Percentiles rank a stretch among this genome's conserved stretches.
phyloP scores from a whole-genome alignment of 2,329 filamentous ascomycete species.

The Sclerotinia subarctica region DNA sequence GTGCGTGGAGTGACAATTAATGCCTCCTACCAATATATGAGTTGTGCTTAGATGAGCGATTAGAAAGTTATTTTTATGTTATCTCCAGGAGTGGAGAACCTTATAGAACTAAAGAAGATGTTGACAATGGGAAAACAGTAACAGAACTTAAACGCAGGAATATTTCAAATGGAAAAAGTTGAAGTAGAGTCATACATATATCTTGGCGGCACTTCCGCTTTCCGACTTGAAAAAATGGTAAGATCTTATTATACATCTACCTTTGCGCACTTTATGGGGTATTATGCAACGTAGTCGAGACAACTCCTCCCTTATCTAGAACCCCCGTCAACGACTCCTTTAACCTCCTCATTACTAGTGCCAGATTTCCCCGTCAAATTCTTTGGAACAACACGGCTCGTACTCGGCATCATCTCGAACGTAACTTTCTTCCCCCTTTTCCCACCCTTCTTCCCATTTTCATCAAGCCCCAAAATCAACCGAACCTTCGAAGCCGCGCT shows the following conservation, averaged over 20 bases:
- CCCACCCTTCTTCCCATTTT: neutral
- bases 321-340: neutral
- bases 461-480: neutral
- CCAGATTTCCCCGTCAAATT: neutral
- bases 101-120: neutral
- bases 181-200: neutral
- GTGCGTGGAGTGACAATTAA: neutral
- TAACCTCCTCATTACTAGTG: neutral
- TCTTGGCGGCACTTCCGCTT: neutral
- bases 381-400: no score
- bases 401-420: neutral
- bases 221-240: neutral
- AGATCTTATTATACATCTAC: neutral
- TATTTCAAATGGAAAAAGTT: neutral
- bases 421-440: slow-evolving; percentile 13
- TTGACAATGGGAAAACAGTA: neutral
- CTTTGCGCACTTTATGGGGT: neutral
- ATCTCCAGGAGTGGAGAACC: neutral
- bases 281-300: neutral
- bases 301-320: neutral
- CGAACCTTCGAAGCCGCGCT: neutral
- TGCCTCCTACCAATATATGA: neutral
- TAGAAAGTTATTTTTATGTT: no score
- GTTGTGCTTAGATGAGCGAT: neutral
- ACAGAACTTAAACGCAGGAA: neutral